These are phyloP conservation scores for Plasmodium knowlesi DNA, from an alignment of 169 alveolate species.

Conservation along the genomic window DNA sequence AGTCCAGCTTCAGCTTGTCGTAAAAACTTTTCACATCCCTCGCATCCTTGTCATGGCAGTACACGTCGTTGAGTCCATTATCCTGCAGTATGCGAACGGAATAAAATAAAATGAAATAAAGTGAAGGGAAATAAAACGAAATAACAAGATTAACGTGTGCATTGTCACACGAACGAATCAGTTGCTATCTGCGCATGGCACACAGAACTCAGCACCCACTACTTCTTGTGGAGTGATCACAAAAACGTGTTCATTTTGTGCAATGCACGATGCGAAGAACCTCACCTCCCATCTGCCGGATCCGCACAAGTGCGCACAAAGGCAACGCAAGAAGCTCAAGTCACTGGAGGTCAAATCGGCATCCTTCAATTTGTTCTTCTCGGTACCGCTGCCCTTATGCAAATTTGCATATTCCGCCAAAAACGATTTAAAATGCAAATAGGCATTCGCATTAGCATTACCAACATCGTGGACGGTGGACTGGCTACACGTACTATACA, in stretches of 20 bases:
- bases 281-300: constrained; percentile 26
- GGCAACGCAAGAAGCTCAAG: background rate
- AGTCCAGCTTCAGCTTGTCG: constrained; percentile 31
- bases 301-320: constrained; percentile 13
- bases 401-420: constrained; percentile 46
- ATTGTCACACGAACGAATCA: background rate
- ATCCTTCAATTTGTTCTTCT: constrained; percentile 4
- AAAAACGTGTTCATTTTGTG: background rate
- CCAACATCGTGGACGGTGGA: constrained; percentile 2
- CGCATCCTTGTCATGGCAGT: background rate
- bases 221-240: background rate
- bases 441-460: constrained; percentile 16
- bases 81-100: constrained; percentile 1
- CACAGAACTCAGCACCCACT: background rate
- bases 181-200: background rate
- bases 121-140: too few species aligned
- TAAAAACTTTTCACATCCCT: constrained; percentile 26
- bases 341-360: constrained; percentile 4
- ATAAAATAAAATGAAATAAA: background rate
- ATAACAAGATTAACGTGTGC: too few species aligned
- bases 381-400: constrained; percentile 16
- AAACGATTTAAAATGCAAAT: constrained; percentile 32
- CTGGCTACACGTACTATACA: constrained; percentile 47
- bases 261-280: background rate
- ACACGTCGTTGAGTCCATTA: background rate